A percentile compares a stretch with the other conserved stretches of the same genome.
Evolutionary conservation across 306 rosid species (phyloP).

Genomic region (Potentilla sterilis): DNA sequence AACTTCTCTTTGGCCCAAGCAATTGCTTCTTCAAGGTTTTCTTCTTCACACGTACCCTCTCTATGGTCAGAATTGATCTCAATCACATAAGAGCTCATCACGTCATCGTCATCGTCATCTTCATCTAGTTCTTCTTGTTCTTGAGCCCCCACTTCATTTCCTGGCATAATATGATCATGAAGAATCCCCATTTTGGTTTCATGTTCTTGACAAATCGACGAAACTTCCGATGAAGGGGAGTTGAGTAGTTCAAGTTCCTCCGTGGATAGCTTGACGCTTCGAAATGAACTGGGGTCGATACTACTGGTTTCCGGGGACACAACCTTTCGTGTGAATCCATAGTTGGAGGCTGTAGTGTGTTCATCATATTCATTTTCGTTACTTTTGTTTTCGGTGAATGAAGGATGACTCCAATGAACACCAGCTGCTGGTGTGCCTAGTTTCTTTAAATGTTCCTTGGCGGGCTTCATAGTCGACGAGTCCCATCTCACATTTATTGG

Average conservation of each 20-base stretch:
- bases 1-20: slow-evolving; percentile 95
- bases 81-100: slow-evolving; percentile 86
- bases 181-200: slow-evolving; percentile 46
- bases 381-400: slow-evolving; percentile 39
- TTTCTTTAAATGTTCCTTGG: slow-evolving; percentile 54
- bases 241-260: slow-evolving; percentile 60
- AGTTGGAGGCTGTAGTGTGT: slow-evolving; percentile 40
- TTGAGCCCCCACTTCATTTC: slow-evolving; percentile 28
- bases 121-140: slow-evolving; percentile 13
- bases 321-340: slow-evolving; percentile 53
- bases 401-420: slow-evolving; percentile 32
- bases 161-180: slow-evolving; percentile 33
- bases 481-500: slow-evolving; percentile 69
- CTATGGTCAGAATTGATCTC: slow-evolving; percentile 57
- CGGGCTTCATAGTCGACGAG: slow-evolving; percentile 44
- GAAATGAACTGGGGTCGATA: slow-evolving; percentile 55
- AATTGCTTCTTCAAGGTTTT: slow-evolving; percentile 78
- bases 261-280: slow-evolving; percentile 43
- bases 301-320: slow-evolving; percentile 73
- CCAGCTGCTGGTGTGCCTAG: slow-evolving; percentile 33
- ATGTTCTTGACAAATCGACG: slow-evolving; percentile 60
- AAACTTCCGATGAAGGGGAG: slow-evolving; percentile 67
- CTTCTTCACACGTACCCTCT: slow-evolving; percentile 60
- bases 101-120: slow-evolving; percentile 36
- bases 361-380: slow-evolving; percentile 44